A percentile compares a stretch with the other conserved stretches of the same genome.
phyloP scores from a whole-genome alignment of 179 eudicot genomes.

The Corrigiola litoralis region DNA sequence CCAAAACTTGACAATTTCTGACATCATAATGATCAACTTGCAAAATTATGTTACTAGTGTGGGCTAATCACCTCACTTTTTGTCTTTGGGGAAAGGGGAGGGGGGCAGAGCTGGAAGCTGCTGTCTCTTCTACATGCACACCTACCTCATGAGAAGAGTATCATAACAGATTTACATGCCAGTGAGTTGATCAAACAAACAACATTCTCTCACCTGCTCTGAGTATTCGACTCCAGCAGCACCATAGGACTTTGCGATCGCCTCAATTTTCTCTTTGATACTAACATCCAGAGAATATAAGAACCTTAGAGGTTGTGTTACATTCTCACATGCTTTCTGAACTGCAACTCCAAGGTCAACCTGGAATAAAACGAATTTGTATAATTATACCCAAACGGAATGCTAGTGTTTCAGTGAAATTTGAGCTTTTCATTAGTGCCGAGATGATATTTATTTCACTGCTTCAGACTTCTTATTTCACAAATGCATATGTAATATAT shows the following conservation, averaged over 20 bases:
- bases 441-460: too few species aligned
- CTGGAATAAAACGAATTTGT: conserved; percentile 32
- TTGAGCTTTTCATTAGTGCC: neutral
- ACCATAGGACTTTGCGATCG: conserved; percentile 90
- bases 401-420: neutral
- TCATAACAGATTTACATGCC: neutral
- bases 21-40: neutral
- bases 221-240: conserved; percentile 93
- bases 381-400: neutral
- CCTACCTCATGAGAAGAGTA: too few species aligned
- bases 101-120: too few species aligned
- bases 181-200: neutral
- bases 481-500: neutral
- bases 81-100: neutral
- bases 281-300: conserved; percentile 78
- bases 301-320: conserved; percentile 66
- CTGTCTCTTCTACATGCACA: too few species aligned
- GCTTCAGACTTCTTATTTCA: neutral
- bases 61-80: neutral
- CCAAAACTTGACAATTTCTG: too few species aligned
- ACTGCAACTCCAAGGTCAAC: conserved; percentile 94
- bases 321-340: conserved; percentile 88
- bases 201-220: conserved; percentile 53
- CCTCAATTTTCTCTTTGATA: conserved; percentile 95
- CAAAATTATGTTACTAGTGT: neutral